Evolutionary conservation across 2,329 filamentous ascomycete species (phyloP), one percentile per base, ranked within the genome.

Genomic region (Truncatella angustata): DNA sequence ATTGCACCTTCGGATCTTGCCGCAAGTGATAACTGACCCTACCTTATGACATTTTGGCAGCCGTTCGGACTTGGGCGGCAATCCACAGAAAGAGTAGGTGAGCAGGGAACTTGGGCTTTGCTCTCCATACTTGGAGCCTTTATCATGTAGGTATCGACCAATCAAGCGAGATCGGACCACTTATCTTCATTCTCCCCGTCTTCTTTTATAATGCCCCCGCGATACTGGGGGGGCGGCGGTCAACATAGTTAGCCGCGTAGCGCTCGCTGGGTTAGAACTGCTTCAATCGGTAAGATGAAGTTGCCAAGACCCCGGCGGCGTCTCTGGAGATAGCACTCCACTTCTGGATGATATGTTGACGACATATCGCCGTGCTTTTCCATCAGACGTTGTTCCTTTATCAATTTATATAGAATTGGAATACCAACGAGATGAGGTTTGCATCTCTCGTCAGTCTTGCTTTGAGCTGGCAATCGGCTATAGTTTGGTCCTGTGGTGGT

Each of bases 401-500:
- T 40, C 24, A 14, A 7, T 21, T 40, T 40, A 14, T 20, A 18
- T 23, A 34, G 39, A 45, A 53, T 23, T n/a, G 11, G 4, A 32
- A n/a, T 35, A 44, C 36, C 42, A 21, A 24, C 47, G 39, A 18
- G 21, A 67, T 69, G 66, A 64, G 57, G 36, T 50, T 57, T 32
- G 42, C 43, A 24, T 52, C 44, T n/a, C 30, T 63, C 35, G n/a
- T 63, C 45, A 58, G 55, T 51, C 57, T 64, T 37, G 58, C 60
- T 9, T 56, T 70, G 37, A 57, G 60, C 59, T 62, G 52, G 43
- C 46, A 54, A 49, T 56, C 59, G 23, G 60, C 58, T 5, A 40
- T 63, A 21, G 60, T 64, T 18, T 53, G 57, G 35, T 69, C 67
- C 16, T 64, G 67, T 55, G 59, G 65, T 35, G 62, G 64, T 42